Percentiles rank a stretch among this genome's conserved stretches.
Evolutionary conservation across 805 yeast genomes (phyloP).

Genomic region (Starmera caribaea): DNA sequence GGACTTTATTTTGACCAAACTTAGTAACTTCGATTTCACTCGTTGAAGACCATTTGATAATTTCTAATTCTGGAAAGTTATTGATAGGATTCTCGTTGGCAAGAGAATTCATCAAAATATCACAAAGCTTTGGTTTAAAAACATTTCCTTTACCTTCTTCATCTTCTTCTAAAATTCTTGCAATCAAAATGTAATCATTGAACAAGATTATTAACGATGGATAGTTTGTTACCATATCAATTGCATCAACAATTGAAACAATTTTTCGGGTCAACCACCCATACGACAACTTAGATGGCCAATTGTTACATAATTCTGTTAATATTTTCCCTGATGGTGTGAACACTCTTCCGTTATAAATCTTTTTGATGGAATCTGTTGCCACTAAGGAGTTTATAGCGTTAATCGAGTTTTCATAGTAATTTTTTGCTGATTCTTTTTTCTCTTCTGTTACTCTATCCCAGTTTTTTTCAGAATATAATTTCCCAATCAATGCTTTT

Average conservation of each 20-base stretch:
- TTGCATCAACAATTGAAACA: conserved; percentile 57
- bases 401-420: conserved; percentile 43
- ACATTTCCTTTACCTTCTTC: conserved; percentile 11
- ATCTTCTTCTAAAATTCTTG: conserved; percentile 40
- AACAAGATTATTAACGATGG: conserved; percentile 63
- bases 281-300: conserved; percentile 83
- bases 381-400: conserved; percentile 79
- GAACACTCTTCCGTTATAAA: conserved; percentile 58
- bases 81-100: conserved; percentile 74
- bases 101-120: conserved; percentile 81
- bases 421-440: conserved; percentile 20
- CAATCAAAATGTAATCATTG: conserved; percentile 67
- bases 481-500: conserved; percentile 56
- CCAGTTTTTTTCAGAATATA: conserved; percentile 43
- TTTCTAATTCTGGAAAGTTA: conserved; percentile 60
- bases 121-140: conserved; percentile 53
- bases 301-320: conserved; percentile 71
- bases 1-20: conserved; percentile 21
- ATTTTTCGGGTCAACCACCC: conserved; percentile 87
- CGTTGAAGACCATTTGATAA: conserved; percentile 58
- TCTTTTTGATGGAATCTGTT: conserved; percentile 27
- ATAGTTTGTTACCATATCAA: conserved; percentile 22
- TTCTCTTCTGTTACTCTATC: conserved; percentile 16
- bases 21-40: conserved; percentile 43
- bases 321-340: conserved; percentile 88